Conservation (phyloP, 139 green algal species). For the Chlorella sp. region DNA sequence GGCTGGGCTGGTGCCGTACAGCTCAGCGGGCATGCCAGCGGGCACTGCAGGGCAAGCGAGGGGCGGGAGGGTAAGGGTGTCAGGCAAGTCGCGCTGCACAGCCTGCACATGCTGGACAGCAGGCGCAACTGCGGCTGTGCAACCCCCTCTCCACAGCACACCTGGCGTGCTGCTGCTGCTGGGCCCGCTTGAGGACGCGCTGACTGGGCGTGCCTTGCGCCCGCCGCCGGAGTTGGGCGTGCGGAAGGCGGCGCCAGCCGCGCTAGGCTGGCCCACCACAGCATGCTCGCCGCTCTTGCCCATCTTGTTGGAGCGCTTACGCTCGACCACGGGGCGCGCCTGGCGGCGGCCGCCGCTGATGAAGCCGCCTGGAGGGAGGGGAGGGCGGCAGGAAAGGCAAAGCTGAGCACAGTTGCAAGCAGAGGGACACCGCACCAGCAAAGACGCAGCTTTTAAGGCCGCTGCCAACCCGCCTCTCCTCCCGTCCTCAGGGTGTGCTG, state of each 20-base stretch:
- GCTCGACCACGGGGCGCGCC: conserved; percentile 13
- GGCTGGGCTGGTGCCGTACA: conserved; percentile 25
- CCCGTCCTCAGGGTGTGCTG: too few species aligned
- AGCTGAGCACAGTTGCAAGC: neutral
- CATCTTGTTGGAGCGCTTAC: conserved; percentile 8
- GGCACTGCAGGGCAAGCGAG: conserved; percentile 1
- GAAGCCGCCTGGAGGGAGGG: conserved; percentile 42
- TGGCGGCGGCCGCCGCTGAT: conserved; percentile 54
- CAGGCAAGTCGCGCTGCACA: neutral
- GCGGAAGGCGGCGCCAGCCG: neutral
- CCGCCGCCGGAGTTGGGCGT: conserved; percentile 23
- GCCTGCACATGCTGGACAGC: neutral
- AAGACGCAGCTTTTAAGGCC: too few species aligned
- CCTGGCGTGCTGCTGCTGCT: neutral
- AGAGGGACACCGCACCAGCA: too few species aligned
- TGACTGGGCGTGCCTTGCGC: conserved; percentile 6
- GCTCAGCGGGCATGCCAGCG: neutral
- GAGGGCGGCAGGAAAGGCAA: too few species aligned
- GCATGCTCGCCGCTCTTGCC: conserved; percentile 8
- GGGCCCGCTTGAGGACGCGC: neutral
- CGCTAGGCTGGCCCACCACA: neutral
- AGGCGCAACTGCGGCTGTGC: neutral
- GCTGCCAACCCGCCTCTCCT: too few species aligned
- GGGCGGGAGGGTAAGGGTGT: neutral
- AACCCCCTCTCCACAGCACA: neutral